Percentiles rank a stretch among this genome's conserved stretches.
These are phyloP conservation scores for Raphanus hybrid DNA, from an alignment of 441 rosid species.

Conservation along the genomic window DNA sequence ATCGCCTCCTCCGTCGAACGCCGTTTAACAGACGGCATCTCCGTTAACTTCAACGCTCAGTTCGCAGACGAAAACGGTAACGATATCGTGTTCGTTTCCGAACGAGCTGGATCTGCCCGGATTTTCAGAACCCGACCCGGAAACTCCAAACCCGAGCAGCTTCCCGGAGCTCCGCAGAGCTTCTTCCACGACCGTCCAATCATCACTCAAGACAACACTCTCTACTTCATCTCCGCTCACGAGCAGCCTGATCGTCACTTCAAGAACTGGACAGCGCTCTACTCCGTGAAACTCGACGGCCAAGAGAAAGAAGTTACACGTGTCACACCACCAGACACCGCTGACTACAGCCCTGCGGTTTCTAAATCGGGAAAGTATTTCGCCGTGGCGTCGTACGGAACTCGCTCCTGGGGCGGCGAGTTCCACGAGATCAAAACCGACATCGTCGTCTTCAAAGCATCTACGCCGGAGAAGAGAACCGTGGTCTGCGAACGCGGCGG, in stretches of 20 bases:
- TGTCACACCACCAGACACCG: slow-evolving; percentile 58
- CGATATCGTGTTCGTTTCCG: slow-evolving; percentile 67
- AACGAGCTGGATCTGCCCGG: slow-evolving; percentile 61
- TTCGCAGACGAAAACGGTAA: slow-evolving; percentile 45
- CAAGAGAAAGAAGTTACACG: slow-evolving; percentile 37
- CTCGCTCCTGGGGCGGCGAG: slow-evolving; percentile 78
- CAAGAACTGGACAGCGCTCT: slow-evolving; percentile 75
- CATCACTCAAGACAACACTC: slow-evolving; percentile 37
- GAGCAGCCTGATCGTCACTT: slow-evolving; percentile 60
- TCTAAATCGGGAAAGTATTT: slow-evolving; percentile 58
- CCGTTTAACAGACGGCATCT: slow-evolving; percentile 71
- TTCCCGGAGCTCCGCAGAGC: slow-evolving; percentile 54
- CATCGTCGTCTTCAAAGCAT: slow-evolving; percentile 57
- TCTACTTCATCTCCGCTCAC: slow-evolving; percentile 80
- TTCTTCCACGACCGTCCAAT: slow-evolving; percentile 83
- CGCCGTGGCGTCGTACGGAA: slow-evolving; percentile 75
- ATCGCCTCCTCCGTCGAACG: slow-evolving; percentile 33
- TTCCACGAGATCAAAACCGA: slow-evolving; percentile 73
- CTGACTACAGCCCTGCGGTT: slow-evolving; percentile 75
- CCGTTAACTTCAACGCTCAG: slow-evolving; percentile 81
- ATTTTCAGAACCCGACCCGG: slow-evolving; percentile 53
- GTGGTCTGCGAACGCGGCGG: slow-evolving; percentile 65
- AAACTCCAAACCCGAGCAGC: slow-evolving; percentile 42
- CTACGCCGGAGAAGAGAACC: slow-evolving; percentile 54
- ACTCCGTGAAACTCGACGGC: slow-evolving; percentile 39